These are phyloP conservation scores for Fusarium sp. DNA, from an alignment of 2,329 filamentous ascomycete genomes.

Conservation along the genomic window DNA sequence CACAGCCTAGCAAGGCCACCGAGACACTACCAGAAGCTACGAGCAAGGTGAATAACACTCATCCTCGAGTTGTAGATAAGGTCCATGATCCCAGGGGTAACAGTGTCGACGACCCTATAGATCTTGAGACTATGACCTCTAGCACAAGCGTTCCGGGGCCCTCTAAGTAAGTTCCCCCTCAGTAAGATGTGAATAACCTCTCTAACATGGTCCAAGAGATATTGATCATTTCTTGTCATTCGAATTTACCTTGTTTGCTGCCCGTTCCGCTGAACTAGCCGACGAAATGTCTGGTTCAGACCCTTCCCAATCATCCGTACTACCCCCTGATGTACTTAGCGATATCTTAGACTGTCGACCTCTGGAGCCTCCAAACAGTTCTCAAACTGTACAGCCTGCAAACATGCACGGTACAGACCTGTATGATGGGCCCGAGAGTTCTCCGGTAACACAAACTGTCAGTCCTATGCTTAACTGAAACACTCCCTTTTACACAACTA, in stretches of 20 bases:
- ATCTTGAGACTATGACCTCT: constrained; percentile 18
- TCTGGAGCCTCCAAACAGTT: not conserved
- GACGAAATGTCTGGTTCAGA: constrained; percentile 4
- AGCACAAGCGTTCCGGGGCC: not conserved
- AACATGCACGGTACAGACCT: not conserved
- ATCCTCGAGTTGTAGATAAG: not conserved
- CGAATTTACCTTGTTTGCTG: not conserved
- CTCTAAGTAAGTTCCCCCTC: constrained; percentile 9
- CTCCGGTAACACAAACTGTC: not conserved
- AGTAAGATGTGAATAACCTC: not conserved
- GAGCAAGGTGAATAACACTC: not conserved
- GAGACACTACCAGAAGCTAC: not conserved
- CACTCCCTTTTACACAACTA: not conserved
- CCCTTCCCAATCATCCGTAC: not conserved
- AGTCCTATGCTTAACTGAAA: not conserved
- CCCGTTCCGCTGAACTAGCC: not conserved
- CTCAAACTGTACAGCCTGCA: not conserved
- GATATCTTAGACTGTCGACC: not conserved
- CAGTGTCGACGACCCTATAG: constrained; percentile 19
- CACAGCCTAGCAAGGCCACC: not conserved
- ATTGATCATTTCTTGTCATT: not conserved
- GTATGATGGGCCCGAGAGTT: constrained; percentile 12
- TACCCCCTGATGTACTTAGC: not conserved
- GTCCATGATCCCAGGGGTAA: not conserved
- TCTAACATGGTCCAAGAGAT: not conserved